phyloP scores from a whole-genome alignment of 768 basidiomycete genomes.

The Mycena galericulata region DNA sequence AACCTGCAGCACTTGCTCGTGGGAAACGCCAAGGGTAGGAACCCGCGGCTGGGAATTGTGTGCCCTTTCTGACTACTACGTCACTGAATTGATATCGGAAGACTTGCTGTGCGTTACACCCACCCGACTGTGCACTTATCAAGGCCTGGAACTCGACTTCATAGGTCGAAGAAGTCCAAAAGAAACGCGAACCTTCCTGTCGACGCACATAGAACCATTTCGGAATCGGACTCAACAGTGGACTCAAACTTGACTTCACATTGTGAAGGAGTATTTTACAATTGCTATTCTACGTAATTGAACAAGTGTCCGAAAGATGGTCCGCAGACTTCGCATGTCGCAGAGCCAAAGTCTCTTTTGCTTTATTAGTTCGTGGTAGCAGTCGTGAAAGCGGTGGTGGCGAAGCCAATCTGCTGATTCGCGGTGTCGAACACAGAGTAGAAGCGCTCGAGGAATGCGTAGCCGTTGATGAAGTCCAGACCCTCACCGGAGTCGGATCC shows the following conservation, averaged over 20 bases:
- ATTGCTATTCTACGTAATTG: too few relatives aligned
- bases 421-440: slow-evolving; percentile 75
- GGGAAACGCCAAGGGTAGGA: background rate
- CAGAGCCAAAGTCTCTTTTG: background rate
- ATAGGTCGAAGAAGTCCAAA: too few relatives aligned
- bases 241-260: too few relatives aligned
- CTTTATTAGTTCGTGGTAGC: slow-evolving; percentile 19
- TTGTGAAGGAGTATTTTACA: background rate
- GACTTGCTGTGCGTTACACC: too few relatives aligned
- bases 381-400: slow-evolving; percentile 44
- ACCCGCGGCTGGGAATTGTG: background rate
- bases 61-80: too few relatives aligned
- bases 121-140: too few relatives aligned
- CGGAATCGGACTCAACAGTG: too few relatives aligned
- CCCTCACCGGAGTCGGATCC: slow-evolving; percentile 57
- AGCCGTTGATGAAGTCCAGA: slow-evolving; percentile 68
- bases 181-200: too few relatives aligned
- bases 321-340: slow-evolving; percentile 14
- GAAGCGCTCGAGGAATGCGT: slow-evolving; percentile 69
- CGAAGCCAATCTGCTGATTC: slow-evolving; percentile 67
- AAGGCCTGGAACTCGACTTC: too few relatives aligned
- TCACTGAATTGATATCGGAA: too few relatives aligned
- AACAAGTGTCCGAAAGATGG: background rate
- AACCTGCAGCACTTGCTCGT: background rate
- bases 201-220: too few relatives aligned